phyloP scores from a whole-genome alignment of 2,329 filamentous ascomycete species.

The Neurospora sp. region DNA sequence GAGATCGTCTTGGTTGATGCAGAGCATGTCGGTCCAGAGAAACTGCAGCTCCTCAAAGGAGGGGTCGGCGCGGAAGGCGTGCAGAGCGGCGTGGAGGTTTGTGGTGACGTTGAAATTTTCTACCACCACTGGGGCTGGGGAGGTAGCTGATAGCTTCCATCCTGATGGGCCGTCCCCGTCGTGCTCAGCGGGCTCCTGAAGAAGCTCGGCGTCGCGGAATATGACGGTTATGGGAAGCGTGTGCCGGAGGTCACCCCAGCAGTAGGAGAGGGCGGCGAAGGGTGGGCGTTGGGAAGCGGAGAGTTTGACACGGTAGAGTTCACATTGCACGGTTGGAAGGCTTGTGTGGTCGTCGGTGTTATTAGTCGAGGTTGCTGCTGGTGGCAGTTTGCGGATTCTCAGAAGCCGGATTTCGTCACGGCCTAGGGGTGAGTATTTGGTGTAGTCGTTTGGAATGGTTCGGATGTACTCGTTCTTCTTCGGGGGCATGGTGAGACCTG shows the following conservation, averaged over 20 bases:
- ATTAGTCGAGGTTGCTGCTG: not conserved
- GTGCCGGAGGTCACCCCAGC: not conserved
- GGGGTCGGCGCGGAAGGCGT: not conserved
- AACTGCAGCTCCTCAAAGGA: not conserved
- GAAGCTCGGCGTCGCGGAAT: not conserved
- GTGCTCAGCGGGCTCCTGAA: not conserved
- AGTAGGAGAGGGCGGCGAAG: not conserved
- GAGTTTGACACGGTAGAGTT: not conserved
- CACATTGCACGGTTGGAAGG: not conserved
- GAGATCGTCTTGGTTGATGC: not conserved
- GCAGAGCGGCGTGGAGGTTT: not conserved
- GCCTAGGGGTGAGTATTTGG: not conserved
- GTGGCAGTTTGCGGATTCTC: not conserved
- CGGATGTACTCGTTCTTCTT: not conserved
- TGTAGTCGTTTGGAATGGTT: not conserved
- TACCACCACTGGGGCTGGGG: not conserved
- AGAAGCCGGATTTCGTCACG: not conserved
- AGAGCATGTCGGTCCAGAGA: not conserved
- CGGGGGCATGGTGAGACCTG: not conserved
- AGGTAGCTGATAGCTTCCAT: too few relatives aligned
- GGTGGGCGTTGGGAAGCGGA: not conserved
- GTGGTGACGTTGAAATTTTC: not conserved
- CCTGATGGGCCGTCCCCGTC: not conserved
- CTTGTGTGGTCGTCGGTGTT: not conserved
- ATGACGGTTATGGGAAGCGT: not conserved